Base-by-base conservation (phyloP, 2,329 filamentous ascomycete genomes). In the Neofusicoccum ribis region DNA sequence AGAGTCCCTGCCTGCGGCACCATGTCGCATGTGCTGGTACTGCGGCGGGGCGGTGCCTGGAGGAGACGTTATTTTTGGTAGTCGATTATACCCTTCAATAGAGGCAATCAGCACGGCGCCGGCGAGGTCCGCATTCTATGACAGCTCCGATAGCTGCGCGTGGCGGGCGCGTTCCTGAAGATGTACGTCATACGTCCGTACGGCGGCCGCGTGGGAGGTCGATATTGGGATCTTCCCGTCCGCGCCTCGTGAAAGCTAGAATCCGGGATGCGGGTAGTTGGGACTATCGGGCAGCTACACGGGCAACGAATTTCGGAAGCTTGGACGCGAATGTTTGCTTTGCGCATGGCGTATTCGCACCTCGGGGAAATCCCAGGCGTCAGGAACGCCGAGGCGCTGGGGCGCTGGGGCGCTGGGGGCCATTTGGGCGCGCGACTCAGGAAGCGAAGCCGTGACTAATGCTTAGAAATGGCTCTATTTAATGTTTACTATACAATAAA, bases 401-500 rank as follows among this genome's bases (percentile, higher is more conserved):
- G 54, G 23, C 39, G 23, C 23, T n/a, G 41, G 39, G 41, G 37
- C 9, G 37, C 14, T 15, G 14, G 14, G 56, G 41, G 39, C 31
- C 14, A 36, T 36, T 44, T 17, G 34, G 34, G 12, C 15, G 17
- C 50, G n/a, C 50, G 56, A 60, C 8, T 60, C 56, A 20, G 34
- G 56, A 37, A 4, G n/a, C 43, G 34, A 17, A 9, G 43, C 41
- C 9, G 31, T 60, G 56, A 60, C 56, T 60, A 60, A 60, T 60
- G 56, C 56, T 60, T 60, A 60, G 27, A 60, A 60, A 60, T 60
- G 56, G 27, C 5, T 39, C 43, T 47, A 47, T 37, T 37, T 44
- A 60, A 60, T 60, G 56, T 60, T 60, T 60, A 60, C 37, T 60
- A 60, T 60, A 47, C 56, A 60, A 46, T 36, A 44, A 59, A 46